Evolutionary conservation across 2,329 filamentous ascomycete genomes (phyloP), one percentile per base, ranked within the genome.

Genomic region (Teratosphaeria gauchensis): DNA sequence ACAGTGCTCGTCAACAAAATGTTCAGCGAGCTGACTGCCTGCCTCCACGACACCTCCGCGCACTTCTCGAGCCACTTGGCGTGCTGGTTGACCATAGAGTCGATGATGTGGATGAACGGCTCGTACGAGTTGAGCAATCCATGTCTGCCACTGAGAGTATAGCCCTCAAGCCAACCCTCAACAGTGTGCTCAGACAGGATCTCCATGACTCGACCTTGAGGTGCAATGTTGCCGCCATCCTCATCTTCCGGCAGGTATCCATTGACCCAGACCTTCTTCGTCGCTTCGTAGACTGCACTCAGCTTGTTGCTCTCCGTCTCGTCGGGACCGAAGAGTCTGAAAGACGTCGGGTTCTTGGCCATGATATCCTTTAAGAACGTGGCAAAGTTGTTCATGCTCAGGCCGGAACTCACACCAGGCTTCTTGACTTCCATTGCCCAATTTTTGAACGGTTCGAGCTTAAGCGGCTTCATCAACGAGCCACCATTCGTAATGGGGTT

Each of bases 11-110:
- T 91, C 57, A 91, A 79, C 14, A 92, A 80, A 64, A 91, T 90
- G 75, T 92, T 92, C 65, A 92, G 82, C 0, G 87, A 90, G 8
- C 87, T 81, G 11, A 91, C 77, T 71, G 86, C 86, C 65, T 79
- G 82, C 56, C 88, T 84, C 88, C 88, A 92, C 67, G 88, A 84
- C 21, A 91, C 85, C 68, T 91, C 88, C n/a, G 85, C 77, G 64
- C 84, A 88, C 75, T 91, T 92, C 72, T 92, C 88, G 55, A 91
- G 81, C 88, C 88, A 91, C 73, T 92, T 92, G 77, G 87, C 90
- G 75, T 92, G 88, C 76, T 90, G 88, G 71, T 90, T 90, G 61
- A 92, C 88, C 88, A 92, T 92, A 1, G 86, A 89, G 72, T 91
- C 87, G 66, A 92, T 90, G 66, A 92, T 84, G 69, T 91, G 87